These are phyloP conservation scores for Neonectria sp. DNA, from an alignment of 2,329 filamentous ascomycete species.

Conservation along the genomic window DNA sequence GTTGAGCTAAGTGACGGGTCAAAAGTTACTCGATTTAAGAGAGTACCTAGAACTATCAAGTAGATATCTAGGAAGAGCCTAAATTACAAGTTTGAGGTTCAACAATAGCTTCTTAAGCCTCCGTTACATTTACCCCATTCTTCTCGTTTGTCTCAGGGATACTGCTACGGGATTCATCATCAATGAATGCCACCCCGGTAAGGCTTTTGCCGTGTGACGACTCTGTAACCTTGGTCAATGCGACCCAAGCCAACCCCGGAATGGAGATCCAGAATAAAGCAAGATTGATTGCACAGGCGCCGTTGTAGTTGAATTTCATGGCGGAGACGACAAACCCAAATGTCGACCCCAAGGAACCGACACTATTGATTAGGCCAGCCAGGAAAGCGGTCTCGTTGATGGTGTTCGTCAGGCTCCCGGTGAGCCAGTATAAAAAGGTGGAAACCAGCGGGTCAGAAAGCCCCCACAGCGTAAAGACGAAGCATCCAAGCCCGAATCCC, in stretches of 20 bases:
- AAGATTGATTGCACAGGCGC: conserved; percentile 8
- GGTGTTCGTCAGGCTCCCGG: conserved; percentile 3
- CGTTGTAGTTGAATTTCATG: conserved; percentile 8
- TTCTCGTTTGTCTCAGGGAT: too few relatives aligned
- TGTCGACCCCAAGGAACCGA: conserved; percentile 4
- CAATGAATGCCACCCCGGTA: too few relatives aligned
- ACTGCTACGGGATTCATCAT: neutral
- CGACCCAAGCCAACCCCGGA: too few relatives aligned
- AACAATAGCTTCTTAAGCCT: neutral
- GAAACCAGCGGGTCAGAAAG: neutral
- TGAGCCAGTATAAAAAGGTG: conserved; percentile 7
- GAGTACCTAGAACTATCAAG: neutral
- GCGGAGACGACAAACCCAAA: conserved; percentile 11
- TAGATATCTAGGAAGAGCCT: neutral
- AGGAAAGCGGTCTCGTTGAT: neutral
- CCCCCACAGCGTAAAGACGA: too few relatives aligned
- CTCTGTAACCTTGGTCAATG: too few relatives aligned
- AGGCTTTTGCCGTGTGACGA: too few relatives aligned
- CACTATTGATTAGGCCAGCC: neutral
- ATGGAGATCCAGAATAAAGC: too few relatives aligned
- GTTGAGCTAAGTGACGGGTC: conserved; percentile 33
- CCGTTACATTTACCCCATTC: neutral
- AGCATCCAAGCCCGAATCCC: neutral
- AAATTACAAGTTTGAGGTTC: neutral
- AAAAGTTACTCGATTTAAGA: conserved; percentile 29